Base-by-base conservation (phyloP, 441 rosid genomes). In the Mallotus japonicus region DNA sequence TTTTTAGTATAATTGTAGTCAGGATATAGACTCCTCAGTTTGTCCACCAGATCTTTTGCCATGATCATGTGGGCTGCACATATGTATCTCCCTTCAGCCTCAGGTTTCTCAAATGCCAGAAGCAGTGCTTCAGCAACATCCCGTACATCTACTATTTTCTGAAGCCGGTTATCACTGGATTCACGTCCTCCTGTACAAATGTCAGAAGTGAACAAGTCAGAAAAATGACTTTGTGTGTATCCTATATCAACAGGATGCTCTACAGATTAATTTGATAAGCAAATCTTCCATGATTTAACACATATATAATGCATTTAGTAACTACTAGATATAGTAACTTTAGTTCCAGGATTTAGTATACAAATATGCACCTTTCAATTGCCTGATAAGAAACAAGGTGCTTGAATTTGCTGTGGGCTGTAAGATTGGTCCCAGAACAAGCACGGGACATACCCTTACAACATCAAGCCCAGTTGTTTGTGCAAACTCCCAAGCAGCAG, bases 401-500 rank as follows among this genome's bases (percentile, higher is more conserved):
- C 94, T 89, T 20, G 92, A 90, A 77, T 89, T 90, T 17, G 89
- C 69, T 1, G 84, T 74, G 49, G 92, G 69, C 62, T 92, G 94
- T 74, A 92, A 76, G 24, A 66, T 34, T 46, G 76, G 76, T 16
- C 76, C 76, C 16, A 73, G 24, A 73, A 73, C 44, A 16, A 73
- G 61, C 13, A 69, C 28, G 16, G 95, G 98, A 74, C 79, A 79
- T 76, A 91, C 78, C 70, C 76, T 84, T 73, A 84, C 91, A 1
- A 93, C 76, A 75, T 91, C 88, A n/a, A 89, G 89, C 58, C 87
- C 91, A 63, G 78, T 88, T 58, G 81, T 83, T 78, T 73, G 82
- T 0, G 90, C 92, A 65, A 70, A 77, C 55, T 85, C 92, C 85
- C 86, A 74, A 0, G 97, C 91, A 0, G 89, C 87, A 76, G 79